Evolutionary conservation across 2,329 filamentous ascomycete genomes (phyloP).

Genomic region (Seiridium unicorne): DNA sequence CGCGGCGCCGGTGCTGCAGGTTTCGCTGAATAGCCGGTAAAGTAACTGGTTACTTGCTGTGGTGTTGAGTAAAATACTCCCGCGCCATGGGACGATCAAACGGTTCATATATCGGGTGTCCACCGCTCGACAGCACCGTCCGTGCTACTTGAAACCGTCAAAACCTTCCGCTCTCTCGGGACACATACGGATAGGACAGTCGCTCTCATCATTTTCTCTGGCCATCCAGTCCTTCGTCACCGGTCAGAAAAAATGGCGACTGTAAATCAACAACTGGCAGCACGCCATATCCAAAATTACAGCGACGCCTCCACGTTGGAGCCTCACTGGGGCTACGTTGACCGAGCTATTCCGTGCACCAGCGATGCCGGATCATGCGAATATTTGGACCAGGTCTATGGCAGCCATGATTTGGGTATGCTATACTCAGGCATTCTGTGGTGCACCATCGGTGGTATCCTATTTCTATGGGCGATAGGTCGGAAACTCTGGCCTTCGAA

Average conservation of each 20-base stretch:
- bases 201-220: background rate
- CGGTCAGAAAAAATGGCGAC: conserved; percentile 18
- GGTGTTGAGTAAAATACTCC: background rate
- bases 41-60: background rate
- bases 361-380: conserved; percentile 56
- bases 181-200: background rate
- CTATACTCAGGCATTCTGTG: conserved; percentile 50
- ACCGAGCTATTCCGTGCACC: conserved; percentile 53
- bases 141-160: background rate
- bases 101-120: background rate
- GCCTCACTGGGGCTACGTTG: conserved; percentile 56
- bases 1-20: background rate
- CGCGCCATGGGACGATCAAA: background rate
- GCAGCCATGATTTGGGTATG: conserved; percentile 47
- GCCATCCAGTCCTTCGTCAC: conserved; percentile 2
- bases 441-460: conserved; percentile 41
- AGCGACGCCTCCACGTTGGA: conserved; percentile 34
- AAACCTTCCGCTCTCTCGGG: background rate
- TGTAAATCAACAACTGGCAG: conserved; percentile 14
- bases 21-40: background rate
- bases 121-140: background rate
- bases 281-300: conserved; percentile 44
- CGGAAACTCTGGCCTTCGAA: conserved; percentile 24
- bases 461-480: conserved; percentile 40
- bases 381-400: conserved; percentile 54